Evolutionary conservation across 2,329 filamentous ascomycete species (phyloP).

Genomic region (Diaporthe vexans): DNA sequence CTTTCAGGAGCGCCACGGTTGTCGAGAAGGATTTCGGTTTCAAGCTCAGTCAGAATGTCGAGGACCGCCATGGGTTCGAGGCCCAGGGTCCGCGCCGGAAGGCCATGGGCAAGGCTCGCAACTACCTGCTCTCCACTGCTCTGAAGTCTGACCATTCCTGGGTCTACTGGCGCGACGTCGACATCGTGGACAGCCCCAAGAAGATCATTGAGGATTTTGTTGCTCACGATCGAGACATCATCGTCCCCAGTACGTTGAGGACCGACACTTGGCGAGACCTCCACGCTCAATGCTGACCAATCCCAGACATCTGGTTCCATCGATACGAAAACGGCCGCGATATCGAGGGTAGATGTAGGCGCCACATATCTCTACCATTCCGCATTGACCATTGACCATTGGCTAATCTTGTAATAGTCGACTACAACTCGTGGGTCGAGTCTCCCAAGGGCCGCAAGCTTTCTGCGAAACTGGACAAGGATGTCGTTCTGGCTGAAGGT

Average conservation of each 20-base stretch:
- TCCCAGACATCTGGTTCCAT: conserved; percentile 94
- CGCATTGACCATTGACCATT: background rate
- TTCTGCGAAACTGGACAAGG: conserved; percentile 79
- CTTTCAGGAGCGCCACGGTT: conserved; percentile 88
- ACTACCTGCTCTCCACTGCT: conserved; percentile 88
- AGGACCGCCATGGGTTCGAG: conserved; percentile 86
- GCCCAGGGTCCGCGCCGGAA: conserved; percentile 93
- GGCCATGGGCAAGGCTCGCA: conserved; percentile 89
- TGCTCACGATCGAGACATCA: conserved; percentile 90
- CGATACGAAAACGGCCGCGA: conserved; percentile 84
- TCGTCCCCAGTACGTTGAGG: conserved; percentile 87
- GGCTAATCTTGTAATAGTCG: conserved; percentile 69
- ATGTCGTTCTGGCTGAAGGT: conserved; percentile 92
- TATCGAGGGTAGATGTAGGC: conserved; percentile 93
- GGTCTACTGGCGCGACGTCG: conserved; percentile 99
- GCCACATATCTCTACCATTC: conserved; percentile 42
- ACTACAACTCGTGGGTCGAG: conserved; percentile 99
- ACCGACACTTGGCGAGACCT: background rate
- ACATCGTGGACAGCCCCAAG: conserved; percentile 91
- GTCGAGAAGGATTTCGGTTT: conserved; percentile 93
- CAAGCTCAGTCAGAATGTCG: conserved; percentile 80
- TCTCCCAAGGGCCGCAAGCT: conserved; percentile 86
- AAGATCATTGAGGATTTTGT: conserved; percentile 96
- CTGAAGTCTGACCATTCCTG: conserved; percentile 95
- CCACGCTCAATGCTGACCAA: conserved; percentile 47